Conservation (phyloP, 1,284 basidiomycete species). For the Heterobasidion parviporum region DNA sequence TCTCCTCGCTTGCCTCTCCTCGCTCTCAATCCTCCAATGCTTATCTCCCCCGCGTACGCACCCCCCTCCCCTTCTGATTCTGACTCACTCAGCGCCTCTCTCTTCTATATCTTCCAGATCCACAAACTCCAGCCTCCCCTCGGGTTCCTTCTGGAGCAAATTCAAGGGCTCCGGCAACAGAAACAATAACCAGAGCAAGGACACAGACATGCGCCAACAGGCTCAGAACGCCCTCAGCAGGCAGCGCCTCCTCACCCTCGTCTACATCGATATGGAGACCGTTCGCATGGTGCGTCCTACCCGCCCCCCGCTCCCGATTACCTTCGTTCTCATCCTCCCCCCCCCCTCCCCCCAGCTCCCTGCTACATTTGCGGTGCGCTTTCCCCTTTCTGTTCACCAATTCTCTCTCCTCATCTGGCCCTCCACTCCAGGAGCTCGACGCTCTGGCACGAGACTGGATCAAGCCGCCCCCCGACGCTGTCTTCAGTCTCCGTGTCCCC, state of each 20-base stretch:
- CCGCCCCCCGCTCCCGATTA: conserved; percentile 4
- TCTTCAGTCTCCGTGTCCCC: conserved; percentile 66
- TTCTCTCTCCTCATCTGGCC: background rate
- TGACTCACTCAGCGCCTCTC: conserved; percentile 14
- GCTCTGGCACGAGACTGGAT: conserved; percentile 73
- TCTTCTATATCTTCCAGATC: conserved; percentile 38
- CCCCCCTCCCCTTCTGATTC: conserved; percentile 15
- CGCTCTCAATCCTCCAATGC: conserved; percentile 34
- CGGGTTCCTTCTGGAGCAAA: conserved; percentile 55
- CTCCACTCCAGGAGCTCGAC: conserved; percentile 55
- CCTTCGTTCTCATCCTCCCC: conserved; percentile 8
- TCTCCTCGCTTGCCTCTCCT: background rate
- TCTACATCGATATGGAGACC: conserved; percentile 79
- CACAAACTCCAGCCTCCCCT: conserved; percentile 52
- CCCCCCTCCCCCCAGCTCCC: conserved; percentile 40
- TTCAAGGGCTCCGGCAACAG: conserved; percentile 44
- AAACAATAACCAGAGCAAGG: conserved; percentile 35
- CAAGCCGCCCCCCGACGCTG: conserved; percentile 68
- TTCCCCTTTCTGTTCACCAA: conserved; percentile 2
- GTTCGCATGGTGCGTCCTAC: conserved; percentile 50
- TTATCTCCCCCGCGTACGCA: conserved; percentile 72
- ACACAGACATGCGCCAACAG: conserved; percentile 43
- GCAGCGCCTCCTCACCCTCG: conserved; percentile 69
- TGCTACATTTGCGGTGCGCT: conserved; percentile 42
- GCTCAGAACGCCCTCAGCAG: conserved; percentile 45